Conservation (phyloP, 139 green algal genomes). For the Desmodesmus armatus region DNA sequence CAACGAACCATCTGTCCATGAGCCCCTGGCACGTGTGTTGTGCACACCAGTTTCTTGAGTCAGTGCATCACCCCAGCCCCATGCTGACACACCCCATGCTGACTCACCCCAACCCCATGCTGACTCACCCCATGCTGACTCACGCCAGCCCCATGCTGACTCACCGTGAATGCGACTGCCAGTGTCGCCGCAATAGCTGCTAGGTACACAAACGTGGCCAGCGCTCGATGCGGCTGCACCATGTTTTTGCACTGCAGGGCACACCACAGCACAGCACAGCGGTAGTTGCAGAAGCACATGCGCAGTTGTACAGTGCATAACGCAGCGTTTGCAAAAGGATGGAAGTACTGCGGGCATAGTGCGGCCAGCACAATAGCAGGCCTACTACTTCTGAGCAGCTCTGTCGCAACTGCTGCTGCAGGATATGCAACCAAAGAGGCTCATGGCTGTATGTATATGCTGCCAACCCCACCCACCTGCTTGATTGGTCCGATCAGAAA, state of each 20-base stretch:
- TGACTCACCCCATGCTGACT: not conserved
- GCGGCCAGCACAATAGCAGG: too few relatives aligned
- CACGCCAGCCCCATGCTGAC: not conserved
- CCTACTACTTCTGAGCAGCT: too few relatives aligned
- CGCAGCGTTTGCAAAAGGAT: too few relatives aligned
- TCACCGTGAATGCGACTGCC: constrained; percentile 60
- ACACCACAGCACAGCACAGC: not conserved
- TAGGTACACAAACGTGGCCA: constrained; percentile 75
- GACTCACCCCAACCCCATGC: too few relatives aligned
- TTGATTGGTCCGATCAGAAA: constrained; percentile 70
- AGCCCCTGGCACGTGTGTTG: too few relatives aligned
- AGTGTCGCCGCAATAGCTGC: constrained; percentile 67
- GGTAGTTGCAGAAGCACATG: too few relatives aligned
- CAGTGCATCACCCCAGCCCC: too few relatives aligned
- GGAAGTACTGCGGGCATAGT: too few relatives aligned
- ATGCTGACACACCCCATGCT: not conserved
- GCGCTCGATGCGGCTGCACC: constrained; percentile 67
- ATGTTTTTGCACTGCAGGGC: constrained; percentile 63
- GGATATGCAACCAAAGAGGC: not conserved
- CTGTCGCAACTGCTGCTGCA: not conserved
- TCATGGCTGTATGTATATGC: not conserved
- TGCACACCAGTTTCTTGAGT: too few relatives aligned
- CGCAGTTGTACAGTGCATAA: too few relatives aligned
- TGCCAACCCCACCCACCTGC: constrained; percentile 53
- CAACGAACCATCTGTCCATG: not conserved